Conservation (phyloP, 129 eudicot genomes). For the Escallonia herrerae region DNA sequence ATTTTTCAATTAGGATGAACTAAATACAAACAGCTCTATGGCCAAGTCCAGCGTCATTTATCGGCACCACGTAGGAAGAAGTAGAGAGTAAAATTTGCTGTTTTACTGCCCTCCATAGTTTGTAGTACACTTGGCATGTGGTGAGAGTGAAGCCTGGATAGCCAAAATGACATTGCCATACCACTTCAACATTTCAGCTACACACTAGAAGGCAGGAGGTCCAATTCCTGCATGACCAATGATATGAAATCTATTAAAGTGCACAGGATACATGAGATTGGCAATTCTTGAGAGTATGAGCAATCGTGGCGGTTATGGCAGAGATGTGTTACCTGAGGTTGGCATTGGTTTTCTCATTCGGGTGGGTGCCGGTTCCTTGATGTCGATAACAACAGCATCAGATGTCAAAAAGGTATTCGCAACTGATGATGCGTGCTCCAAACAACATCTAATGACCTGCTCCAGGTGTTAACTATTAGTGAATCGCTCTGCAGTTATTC, state of each 20-base stretch:
- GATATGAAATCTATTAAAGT: background rate
- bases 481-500: background rate
- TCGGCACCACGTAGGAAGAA: background rate
- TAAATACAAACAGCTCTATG: background rate
- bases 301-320: background rate
- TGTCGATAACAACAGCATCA: slow-evolving; percentile 72
- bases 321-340: slow-evolving; percentile 37
- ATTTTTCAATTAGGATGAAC: background rate
- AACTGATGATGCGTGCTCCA: slow-evolving; percentile 87
- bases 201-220: slow-evolving; percentile 26
- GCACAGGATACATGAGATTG: background rate
- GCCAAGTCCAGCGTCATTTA: background rate
- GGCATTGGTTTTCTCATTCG: slow-evolving; percentile 40
- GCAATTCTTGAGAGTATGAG: background rate
- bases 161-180: background rate
- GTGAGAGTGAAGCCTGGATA: background rate
- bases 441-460: slow-evolving; percentile 86
- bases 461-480: background rate
- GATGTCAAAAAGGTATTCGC: slow-evolving; percentile 82
- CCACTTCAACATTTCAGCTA: background rate
- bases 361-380: slow-evolving; percentile 40
- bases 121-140: background rate
- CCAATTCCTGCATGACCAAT: slow-evolving; percentile 30
- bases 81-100: background rate
- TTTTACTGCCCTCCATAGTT: too few relatives aligned